Evolutionary conservation across 805 yeast genomes (phyloP).

Genomic region (Yueomyces sp.): DNA sequence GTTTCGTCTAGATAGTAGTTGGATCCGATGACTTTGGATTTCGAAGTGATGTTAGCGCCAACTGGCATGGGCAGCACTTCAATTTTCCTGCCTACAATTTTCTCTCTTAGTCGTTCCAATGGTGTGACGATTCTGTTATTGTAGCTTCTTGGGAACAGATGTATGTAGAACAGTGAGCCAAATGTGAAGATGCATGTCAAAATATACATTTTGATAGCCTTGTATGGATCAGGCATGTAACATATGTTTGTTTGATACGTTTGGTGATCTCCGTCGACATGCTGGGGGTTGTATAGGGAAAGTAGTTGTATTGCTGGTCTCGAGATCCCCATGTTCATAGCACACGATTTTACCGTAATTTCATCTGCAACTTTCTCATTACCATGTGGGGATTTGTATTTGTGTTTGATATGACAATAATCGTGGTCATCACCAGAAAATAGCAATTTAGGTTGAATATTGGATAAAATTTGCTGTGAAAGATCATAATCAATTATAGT

Average conservation of each 20-base stretch:
- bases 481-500: constrained; percentile 62
- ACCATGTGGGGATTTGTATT: constrained; percentile 11
- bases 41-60: constrained; percentile 1
- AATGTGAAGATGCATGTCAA: constrained; percentile 11
- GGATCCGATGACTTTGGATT: neutral
- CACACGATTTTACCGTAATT: constrained; percentile 74
- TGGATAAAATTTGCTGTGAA: constrained; percentile 43
- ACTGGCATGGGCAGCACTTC: constrained; percentile 14
- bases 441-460: constrained; percentile 50
- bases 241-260: constrained; percentile 37
- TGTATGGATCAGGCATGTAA: constrained; percentile 42
- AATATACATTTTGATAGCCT: constrained; percentile 27
- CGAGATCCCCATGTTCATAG: constrained; percentile 86
- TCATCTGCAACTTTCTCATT: constrained; percentile 38
- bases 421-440: constrained; percentile 97
- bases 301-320: constrained; percentile 80
- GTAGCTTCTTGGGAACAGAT: constrained; percentile 20
- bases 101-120: constrained; percentile 2
- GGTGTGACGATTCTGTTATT: constrained; percentile 5
- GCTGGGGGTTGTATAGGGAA: constrained; percentile 41
- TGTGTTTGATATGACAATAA: constrained; percentile 68
- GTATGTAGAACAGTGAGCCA: constrained; percentile 11
- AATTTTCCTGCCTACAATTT: neutral
- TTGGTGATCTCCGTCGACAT: constrained; percentile 2
- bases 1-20: neutral